These are phyloP conservation scores for Erodium trifolium DNA, from an alignment of 441 rosid genomes.

Conservation along the genomic window DNA sequence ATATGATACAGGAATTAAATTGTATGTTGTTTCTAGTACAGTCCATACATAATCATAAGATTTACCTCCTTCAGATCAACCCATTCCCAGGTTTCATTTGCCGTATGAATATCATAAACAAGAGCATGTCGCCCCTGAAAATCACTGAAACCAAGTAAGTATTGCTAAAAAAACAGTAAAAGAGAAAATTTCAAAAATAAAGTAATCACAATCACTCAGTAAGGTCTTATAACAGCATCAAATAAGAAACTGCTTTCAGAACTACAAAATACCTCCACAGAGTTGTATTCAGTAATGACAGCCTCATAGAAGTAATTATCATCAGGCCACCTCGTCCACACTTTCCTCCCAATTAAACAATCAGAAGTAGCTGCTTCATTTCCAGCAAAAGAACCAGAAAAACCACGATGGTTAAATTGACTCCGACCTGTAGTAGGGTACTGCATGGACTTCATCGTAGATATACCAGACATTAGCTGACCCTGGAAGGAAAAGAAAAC, in stretches of 20 bases:
- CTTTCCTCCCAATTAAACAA: conserved; percentile 68
- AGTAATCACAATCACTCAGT: not conserved
- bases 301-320: conserved; percentile 89
- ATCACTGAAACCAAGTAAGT: conserved; percentile 4
- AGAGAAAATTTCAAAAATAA: not conserved
- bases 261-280: conserved; percentile 44
- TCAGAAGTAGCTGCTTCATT: conserved; percentile 53
- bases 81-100: conserved; percentile 97
- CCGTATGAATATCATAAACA: conserved; percentile 81
- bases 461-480: conserved; percentile 32
- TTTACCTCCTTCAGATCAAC: conserved; percentile 96
- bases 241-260: conserved; percentile 13
- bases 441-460: conserved; percentile 43
- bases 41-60: not conserved
- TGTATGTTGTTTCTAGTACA: not conserved
- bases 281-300: conserved; percentile 66
- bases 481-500: conserved; percentile 21
- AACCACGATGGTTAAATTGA: conserved; percentile 37
- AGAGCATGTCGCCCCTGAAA: conserved; percentile 82
- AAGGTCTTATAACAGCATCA: conserved; percentile 5
- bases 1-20: not conserved
- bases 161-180: not conserved
- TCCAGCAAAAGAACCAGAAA: conserved; percentile 32
- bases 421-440: conserved; percentile 44
- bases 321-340: conserved; percentile 98